phyloP scores from a whole-genome alignment of 352 stramenopile species.

The Phytophthora cactorum region DNA sequence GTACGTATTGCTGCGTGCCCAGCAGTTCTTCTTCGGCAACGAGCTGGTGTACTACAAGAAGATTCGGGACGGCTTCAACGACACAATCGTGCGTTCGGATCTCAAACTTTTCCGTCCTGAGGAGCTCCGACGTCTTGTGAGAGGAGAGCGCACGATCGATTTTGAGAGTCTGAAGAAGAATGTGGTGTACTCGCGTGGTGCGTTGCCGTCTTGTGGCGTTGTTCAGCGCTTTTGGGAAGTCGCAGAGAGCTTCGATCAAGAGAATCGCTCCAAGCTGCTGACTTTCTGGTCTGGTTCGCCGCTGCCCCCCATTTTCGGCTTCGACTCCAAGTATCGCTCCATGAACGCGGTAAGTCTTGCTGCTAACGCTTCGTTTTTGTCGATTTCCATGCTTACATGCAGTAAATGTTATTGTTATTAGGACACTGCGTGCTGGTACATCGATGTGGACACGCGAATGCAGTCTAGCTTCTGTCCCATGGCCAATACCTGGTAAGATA shows the following conservation, averaged over 20 bases:
- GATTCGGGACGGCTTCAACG: constrained; percentile 59
- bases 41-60: constrained; percentile 65
- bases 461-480: constrained; percentile 62
- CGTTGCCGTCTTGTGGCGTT: constrained; percentile 47
- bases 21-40: constrained; percentile 70
- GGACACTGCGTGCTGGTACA: constrained; percentile 72
- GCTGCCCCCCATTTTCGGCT: constrained; percentile 75
- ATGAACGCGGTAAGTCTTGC: constrained; percentile 55
- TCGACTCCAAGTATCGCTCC: constrained; percentile 57
- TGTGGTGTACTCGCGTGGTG: constrained; percentile 64
- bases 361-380: not conserved
- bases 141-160: constrained; percentile 60
- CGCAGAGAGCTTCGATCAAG: constrained; percentile 65
- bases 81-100: constrained; percentile 61
- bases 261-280: constrained; percentile 58
- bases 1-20: constrained; percentile 68
- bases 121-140: constrained; percentile 60
- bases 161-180: constrained; percentile 54
- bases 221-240: constrained; percentile 72
- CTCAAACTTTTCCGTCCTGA: constrained; percentile 63
- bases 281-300: constrained; percentile 82
- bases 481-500: constrained; percentile 75
- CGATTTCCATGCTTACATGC: constrained; percentile 10
- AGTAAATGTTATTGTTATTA: constrained; percentile 18
- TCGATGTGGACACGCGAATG: constrained; percentile 65